Percentiles rank a stretch among this genome's conserved stretches.
Evolutionary conservation across 495 filamentous ascomycete species (phyloP).

Genomic region (Cryomyces minteri): DNA sequence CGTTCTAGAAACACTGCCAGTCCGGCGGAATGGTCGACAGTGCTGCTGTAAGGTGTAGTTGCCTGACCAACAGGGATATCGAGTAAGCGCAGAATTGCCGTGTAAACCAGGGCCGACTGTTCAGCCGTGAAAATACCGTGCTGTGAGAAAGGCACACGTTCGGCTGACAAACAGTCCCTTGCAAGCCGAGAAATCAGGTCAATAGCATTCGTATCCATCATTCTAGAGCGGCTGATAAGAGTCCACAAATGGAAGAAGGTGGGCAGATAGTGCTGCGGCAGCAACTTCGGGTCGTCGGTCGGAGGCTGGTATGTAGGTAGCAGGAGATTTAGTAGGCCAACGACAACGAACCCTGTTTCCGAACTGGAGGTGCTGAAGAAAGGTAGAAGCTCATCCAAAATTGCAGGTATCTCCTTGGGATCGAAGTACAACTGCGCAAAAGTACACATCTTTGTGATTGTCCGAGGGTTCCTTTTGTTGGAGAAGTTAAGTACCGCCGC

Average conservation of each 20-base stretch:
- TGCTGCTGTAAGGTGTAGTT: conserved; percentile 69
- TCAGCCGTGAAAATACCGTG: conserved; percentile 85
- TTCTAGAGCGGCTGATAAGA: conserved; percentile 71
- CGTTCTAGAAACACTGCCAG: conserved; percentile 72
- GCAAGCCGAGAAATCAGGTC: conserved; percentile 79
- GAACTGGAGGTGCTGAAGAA: conserved; percentile 88
- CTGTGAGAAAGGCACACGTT: conserved; percentile 64
- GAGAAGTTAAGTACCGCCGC: conserved; percentile 25
- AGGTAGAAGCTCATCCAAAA: conserved; percentile 90
- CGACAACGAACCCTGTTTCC: conserved; percentile 73
- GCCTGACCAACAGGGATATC: conserved; percentile 97
- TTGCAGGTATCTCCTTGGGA: conserved; percentile 61
- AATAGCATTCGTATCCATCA: conserved; percentile 70
- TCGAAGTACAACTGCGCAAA: conserved; percentile 89
- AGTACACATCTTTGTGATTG: conserved; percentile 69
- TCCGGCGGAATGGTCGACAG: conserved; percentile 68
- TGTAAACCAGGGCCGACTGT: conserved; percentile 85
- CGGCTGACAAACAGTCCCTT: conserved; percentile 56
- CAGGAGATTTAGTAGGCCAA: conserved; percentile 66
- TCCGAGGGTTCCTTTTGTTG: conserved; percentile 51
- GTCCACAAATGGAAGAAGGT: conserved; percentile 96
- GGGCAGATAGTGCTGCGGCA: conserved; percentile 71
- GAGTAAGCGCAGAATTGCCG: conserved; percentile 68
- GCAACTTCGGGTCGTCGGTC: conserved; percentile 45
- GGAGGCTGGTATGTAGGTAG: conserved; percentile 72